A percentile compares a stretch with the other conserved stretches of the same genome.
These are phyloP conservation scores for Penicillium decumbens DNA, from an alignment of 2,329 filamentous ascomycete genomes.

Conservation along the genomic window DNA sequence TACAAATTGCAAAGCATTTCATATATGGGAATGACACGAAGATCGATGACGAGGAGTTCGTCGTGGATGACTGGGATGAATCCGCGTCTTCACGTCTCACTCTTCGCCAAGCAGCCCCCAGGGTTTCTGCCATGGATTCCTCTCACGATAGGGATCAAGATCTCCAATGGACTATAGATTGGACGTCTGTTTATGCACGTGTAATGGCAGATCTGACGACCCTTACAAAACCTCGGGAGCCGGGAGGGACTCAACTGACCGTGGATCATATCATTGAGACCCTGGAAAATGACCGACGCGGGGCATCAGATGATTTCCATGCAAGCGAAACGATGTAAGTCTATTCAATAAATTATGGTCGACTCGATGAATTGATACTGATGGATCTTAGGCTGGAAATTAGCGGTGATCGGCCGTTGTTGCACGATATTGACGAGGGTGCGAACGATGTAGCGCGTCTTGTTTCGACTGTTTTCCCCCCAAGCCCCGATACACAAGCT, in stretches of 20 bases:
- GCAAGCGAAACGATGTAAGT: constrained; percentile 32
- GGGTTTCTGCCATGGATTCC: constrained; percentile 2
- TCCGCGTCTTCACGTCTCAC: constrained; percentile 11
- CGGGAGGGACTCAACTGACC: constrained; percentile 1
- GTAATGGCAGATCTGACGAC: constrained; percentile 16
- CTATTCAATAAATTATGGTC: too few relatives aligned
- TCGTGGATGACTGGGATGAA: constrained; percentile 40
- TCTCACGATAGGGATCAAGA: constrained; percentile 4
- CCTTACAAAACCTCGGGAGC: neutral
- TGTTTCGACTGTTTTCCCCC: constrained; percentile 14
- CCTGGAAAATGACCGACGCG: constrained; percentile 13
- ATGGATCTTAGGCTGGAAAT: constrained; percentile 32
- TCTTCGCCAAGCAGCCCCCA: constrained; percentile 9
- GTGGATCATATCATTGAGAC: constrained; percentile 25
- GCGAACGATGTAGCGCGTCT: constrained; percentile 29
- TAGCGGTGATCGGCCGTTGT: constrained; percentile 20
- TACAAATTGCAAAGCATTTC: constrained; percentile 23
- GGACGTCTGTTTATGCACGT: constrained; percentile 25
- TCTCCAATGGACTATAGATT: constrained; percentile 30
- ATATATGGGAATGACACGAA: constrained; percentile 5
- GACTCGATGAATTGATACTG: constrained; percentile 1
- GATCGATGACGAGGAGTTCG: constrained; percentile 27
- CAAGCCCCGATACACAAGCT: constrained; percentile 2
- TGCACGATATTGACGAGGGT: constrained; percentile 38
- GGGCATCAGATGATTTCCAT: constrained; percentile 3